Base-by-base conservation (phyloP, 768 basidiomycete genomes). In the Hericium coralloides region DNA sequence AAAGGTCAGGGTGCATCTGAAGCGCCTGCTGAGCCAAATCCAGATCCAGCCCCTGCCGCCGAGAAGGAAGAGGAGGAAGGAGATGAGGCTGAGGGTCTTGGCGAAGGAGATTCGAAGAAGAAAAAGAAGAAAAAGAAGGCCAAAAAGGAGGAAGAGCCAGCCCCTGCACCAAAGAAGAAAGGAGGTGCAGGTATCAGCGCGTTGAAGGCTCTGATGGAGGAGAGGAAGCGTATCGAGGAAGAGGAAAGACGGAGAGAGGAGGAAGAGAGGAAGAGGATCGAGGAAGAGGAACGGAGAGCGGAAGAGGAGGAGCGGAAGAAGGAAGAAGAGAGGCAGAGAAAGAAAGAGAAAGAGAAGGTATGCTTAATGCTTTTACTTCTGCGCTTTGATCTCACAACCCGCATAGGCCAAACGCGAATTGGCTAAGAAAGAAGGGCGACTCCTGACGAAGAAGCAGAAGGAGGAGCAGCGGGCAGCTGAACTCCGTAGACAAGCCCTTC, bases 371-470 rank as follows among this genome's bases (percentile, higher is more conserved):
- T 31, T 38, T 12, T 31, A 55, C 56, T 50, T 36, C 26, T 14
- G 49, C 51, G 9, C 26, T 43, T 54, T 58, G 39, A 53, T 37
- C 43, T 52, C 49, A 56, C 22, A 58, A 41, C 55, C 31, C 37
- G 39, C 48, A 55, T 66, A 95, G 93, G 87, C 82, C 48, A 97
- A 95, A 71, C 84, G 84, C 53, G 95, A 97, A 64, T 68, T 88
- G 53, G 86, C 89, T 14, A 92, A 89, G 79, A 95, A 94, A 69
- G 95, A 98, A 73, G 97, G 97, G 22, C 83, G 89, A 49, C 74
- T 95, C 23, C 78, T 98, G 52, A 98, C 95, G n/a, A 94, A 95
- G 71, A 97, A 95, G 72, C 95, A 98, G 70, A 95, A 93, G 71
- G 89, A 92, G 66, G 95, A 98, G 69, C 85, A 80, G 63, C 89